Conservation (phyloP, 1,284 basidiomycete genomes). For the Fistulinella cinereoalba region DNA sequence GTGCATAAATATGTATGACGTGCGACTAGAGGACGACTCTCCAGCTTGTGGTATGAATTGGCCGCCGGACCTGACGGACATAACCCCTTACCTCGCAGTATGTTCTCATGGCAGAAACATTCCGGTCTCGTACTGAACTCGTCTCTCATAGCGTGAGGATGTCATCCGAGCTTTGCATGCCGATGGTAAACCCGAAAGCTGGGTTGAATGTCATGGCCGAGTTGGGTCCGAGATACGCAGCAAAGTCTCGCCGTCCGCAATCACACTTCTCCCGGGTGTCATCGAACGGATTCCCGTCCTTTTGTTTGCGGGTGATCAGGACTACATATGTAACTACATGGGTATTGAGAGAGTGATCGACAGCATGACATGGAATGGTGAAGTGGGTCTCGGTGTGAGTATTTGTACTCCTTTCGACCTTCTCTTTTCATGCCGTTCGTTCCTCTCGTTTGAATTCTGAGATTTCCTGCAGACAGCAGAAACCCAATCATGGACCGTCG, state of each 20-base stretch:
- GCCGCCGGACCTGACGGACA: constrained; percentile 84
- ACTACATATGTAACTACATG: constrained; percentile 94
- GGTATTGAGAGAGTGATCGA: constrained; percentile 88
- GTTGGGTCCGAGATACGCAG: constrained; percentile 68
- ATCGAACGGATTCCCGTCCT: constrained; percentile 81
- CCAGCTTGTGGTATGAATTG: constrained; percentile 99
- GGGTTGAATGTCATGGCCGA: constrained; percentile 83
- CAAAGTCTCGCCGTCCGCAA: constrained; percentile 62
- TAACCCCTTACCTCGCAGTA: constrained; percentile 81
- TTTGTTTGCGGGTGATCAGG: constrained; percentile 93
- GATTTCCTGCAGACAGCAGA: constrained; percentile 56
- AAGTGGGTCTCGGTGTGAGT: constrained; percentile 80
- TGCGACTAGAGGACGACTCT: constrained; percentile 78
- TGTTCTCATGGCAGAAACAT: constrained; percentile 28
- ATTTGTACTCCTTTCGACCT: neutral
- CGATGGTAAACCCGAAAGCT: constrained; percentile 69
- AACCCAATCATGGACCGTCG: constrained; percentile 79
- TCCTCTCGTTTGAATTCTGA: neutral
- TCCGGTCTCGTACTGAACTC: neutral
- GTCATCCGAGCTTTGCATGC: constrained; percentile 88
- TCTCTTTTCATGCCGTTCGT: neutral
- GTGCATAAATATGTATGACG: constrained; percentile 96
- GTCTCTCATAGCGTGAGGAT: constrained; percentile 52
- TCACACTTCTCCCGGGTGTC: constrained; percentile 77
- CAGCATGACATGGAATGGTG: constrained; percentile 82